phyloP scores from a whole-genome alignment of 2,329 filamentous ascomycete genomes.

The Malbranchea zuffiana region DNA sequence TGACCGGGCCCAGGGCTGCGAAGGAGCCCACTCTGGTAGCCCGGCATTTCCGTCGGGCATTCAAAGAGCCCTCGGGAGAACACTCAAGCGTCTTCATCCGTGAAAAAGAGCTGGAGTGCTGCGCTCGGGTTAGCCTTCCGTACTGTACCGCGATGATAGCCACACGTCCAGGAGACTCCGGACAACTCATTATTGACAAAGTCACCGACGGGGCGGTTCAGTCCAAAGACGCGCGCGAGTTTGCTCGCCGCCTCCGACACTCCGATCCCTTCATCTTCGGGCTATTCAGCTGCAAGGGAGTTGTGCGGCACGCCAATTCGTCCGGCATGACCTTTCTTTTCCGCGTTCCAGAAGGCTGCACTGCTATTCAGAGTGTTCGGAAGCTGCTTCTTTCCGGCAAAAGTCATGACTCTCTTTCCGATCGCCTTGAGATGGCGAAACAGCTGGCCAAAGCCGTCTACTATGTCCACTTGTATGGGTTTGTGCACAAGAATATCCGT shows the following conservation, averaged over 20 bases:
- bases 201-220: too few species aligned
- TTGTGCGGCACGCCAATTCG: constrained; percentile 6
- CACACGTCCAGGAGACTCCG: background rate
- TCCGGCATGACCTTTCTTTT: constrained; percentile 1
- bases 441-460: constrained; percentile 18
- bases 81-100: too few species aligned
- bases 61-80: too few species aligned
- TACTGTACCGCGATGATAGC: background rate
- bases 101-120: constrained; percentile 6
- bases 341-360: background rate
- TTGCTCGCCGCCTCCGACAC: constrained; percentile 14
- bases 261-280: constrained; percentile 16
- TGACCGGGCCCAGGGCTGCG: too few species aligned
- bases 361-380: background rate
- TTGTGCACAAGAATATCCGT: constrained; percentile 27
- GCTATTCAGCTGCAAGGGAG: constrained; percentile 15
- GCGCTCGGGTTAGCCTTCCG: background rate
- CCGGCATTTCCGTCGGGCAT: too few species aligned
- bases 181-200: constrained; percentile 10
- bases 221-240: constrained; percentile 16
- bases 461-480: constrained; percentile 18
- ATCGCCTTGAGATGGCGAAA: constrained; percentile 17
- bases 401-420: constrained; percentile 9
- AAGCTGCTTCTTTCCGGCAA: background rate
- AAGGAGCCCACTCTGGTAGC: too few species aligned